Base-by-base conservation (phyloP, 208 protist species). In the Trypanosoma theileri region DNA sequence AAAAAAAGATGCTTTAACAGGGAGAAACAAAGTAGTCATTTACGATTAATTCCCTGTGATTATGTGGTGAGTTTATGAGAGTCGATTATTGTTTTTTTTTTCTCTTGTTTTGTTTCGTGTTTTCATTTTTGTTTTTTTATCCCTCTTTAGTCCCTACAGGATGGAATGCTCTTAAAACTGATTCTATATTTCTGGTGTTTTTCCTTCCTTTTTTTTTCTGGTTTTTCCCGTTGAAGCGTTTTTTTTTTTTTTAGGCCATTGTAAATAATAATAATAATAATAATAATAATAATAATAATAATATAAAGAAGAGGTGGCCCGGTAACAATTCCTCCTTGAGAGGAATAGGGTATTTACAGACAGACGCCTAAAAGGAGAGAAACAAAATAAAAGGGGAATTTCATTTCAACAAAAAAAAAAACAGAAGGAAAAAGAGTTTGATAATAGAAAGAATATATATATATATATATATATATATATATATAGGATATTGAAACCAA, bases 391-490 rank as follows among this genome's bases (percentile, higher is more conserved):
- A 48, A 48, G 16, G 9, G 44, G 11, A 11, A 17, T 1, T 12
- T n/a, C 1, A 48, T 11, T 48, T n/a, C n/a, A n/a, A n/a, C n/a
- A n/a, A n/a, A n/a, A n/a, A n/a, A n/a, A n/a, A n/a, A n/a, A n/a
- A n/a, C n/a, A n/a, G n/a, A n/a, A n/a, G n/a, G n/a, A n/a, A n/a
- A 48, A 48, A 48, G 9, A 11, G 44, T n/a, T 35, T 35, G 11
- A 48, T 3, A 48, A n/a, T 48, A 17, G 44, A 12, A 26, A 2
- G 4, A 19, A 55, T 55, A 55, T 21, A 55, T 55, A 55, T 21
- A 21, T 55, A 55, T 55, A 55, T 55, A 55, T 55, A 55, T 55
- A 55, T 7, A 55, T 45, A 45, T 45, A 45, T 45, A 11, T 48
- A 3, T 3, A 48, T 48, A 48, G 10, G 44, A n/a, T 48, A 48